Evolutionary conservation across 371 early-diverging fungal species (phyloP), one percentile per base, ranked within the genome.

Genomic region (Cladochytrium tenue): DNA sequence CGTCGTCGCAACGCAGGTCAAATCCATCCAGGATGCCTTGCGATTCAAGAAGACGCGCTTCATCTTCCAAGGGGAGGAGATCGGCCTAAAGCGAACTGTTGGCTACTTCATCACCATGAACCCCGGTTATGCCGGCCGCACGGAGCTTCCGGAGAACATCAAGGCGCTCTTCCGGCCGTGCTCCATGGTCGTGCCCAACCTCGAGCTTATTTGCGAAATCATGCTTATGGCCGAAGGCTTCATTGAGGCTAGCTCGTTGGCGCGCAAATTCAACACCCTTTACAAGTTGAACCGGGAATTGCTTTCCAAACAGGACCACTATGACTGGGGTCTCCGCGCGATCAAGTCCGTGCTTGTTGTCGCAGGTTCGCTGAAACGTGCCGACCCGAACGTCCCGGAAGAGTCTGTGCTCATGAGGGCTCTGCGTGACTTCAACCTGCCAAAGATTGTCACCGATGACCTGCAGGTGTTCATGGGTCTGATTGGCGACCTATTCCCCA

Each of bases 181-280:
- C 71, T 84, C 86, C 26, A 87, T 87, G 88, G 76, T 76, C 34
- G 86, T 87, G n/a, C 88, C 88, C 50, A 83, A 87, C 70, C 69
- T 87, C 32, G 84, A 87, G 68, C 77, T 87, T 26, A 87, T 87
- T 75, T 80, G 80, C 60, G 88, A 87, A 86, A 87, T 87, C 76
- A 87, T 85, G 85, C 68, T 87, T 33, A 87, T 87, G 86, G 86
- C 88, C 7, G 88, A 87, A 78, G 88, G 88, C 50, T 87, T 87
- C 66, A 76, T 86, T 20, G 85, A 86, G 72, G 88, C 88, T 4
- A 78, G 80, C 58, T 66, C 77, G 2, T 71, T 87, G 31, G 88
- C 88, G 0, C 64, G 85, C 23, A 87, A 87, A 66, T 87, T 87
- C 77, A 82, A 81, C 72, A 87, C 88, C 0, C 69, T 87, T 1